Evolutionary conservation across 805 yeast species (phyloP).

Genomic region (Limtongia smithiae): DNA sequence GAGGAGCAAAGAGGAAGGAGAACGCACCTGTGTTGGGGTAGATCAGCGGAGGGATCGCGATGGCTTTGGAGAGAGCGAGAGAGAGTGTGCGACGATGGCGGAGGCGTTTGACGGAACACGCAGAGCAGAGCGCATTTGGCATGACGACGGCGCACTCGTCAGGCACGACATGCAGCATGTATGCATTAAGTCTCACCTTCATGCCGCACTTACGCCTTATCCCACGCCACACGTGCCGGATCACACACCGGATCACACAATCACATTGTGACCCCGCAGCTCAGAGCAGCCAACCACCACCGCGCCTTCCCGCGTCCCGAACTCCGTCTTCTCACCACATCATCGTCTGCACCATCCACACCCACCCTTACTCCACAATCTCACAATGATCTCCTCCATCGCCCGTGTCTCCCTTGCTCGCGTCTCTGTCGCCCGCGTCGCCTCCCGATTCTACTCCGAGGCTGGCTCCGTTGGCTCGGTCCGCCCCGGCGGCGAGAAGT

Average conservation of each 20-base stretch:
- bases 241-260: too few species aligned
- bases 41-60: too few species aligned
- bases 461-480: slow-evolving; percentile 64
- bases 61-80: too few species aligned
- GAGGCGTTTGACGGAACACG: too few species aligned
- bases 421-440: slow-evolving; percentile 15
- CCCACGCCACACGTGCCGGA: neutral
- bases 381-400: slow-evolving; percentile 19
- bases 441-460: slow-evolving; percentile 43
- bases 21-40: too few species aligned
- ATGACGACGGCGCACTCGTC: too few species aligned
- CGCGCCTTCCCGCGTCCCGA: neutral
- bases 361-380: slow-evolving; percentile 2
- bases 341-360: neutral
- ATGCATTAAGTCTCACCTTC: too few species aligned
- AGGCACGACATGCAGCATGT: too few species aligned
- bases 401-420: slow-evolving; percentile 27
- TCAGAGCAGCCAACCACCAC: slow-evolving; percentile 13
- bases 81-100: too few species aligned
- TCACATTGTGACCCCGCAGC: neutral
- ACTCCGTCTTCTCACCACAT: neutral
- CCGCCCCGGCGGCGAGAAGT: slow-evolving; percentile 52
- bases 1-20: too few species aligned
- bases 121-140: too few species aligned
- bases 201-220: too few species aligned